These are phyloP conservation scores for Saccharomyces jurei DNA, from an alignment of 805 yeast genomes.

Conservation along the genomic window DNA sequence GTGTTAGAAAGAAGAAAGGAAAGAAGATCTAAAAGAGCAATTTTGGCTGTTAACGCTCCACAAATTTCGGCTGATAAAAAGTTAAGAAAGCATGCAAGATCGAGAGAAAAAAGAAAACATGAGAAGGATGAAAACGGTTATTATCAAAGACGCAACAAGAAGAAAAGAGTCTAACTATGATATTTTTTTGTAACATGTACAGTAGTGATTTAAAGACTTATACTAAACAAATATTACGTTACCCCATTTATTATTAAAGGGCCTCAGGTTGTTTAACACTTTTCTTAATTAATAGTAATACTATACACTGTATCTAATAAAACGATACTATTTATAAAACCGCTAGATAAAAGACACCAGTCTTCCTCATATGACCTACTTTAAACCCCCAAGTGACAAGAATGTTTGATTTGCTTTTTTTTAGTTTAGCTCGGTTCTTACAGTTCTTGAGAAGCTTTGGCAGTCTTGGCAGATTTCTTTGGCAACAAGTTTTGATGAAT, in stretches of 20 bases:
- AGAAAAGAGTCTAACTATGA: slow-evolving; percentile 16
- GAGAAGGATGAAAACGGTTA: slow-evolving; percentile 71
- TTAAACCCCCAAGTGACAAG: not conserved
- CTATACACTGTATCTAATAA: not conserved
- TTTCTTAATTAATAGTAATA: not conserved
- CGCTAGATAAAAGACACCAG: slow-evolving; percentile 1
- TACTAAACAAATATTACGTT: no score
- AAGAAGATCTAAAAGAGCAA: slow-evolving; percentile 67
- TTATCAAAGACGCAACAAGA: slow-evolving; percentile 57
- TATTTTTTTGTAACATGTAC: not conserved
- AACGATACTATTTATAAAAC: not conserved
- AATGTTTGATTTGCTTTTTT: slow-evolving; percentile 1
- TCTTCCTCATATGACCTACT: not conserved
- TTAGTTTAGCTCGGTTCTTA: slow-evolving; percentile 23
- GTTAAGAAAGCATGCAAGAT: slow-evolving; percentile 63
- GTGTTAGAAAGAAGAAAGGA: slow-evolving; percentile 62
- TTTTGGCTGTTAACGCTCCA: slow-evolving; percentile 69
- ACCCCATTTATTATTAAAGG: not conserved
- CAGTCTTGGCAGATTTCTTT: slow-evolving; percentile 56
- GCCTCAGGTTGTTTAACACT: not conserved
- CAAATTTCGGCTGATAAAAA: slow-evolving; percentile 74
- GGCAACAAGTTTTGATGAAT: slow-evolving; percentile 89
- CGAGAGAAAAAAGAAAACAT: slow-evolving; percentile 68
- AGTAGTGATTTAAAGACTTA: not conserved
- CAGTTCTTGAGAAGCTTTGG: slow-evolving; percentile 61